Percentiles rank a stretch among this genome's conserved stretches.
Conservation (phyloP, 768 basidiomycete species). For the Collybiopsis confluens region DNA sequence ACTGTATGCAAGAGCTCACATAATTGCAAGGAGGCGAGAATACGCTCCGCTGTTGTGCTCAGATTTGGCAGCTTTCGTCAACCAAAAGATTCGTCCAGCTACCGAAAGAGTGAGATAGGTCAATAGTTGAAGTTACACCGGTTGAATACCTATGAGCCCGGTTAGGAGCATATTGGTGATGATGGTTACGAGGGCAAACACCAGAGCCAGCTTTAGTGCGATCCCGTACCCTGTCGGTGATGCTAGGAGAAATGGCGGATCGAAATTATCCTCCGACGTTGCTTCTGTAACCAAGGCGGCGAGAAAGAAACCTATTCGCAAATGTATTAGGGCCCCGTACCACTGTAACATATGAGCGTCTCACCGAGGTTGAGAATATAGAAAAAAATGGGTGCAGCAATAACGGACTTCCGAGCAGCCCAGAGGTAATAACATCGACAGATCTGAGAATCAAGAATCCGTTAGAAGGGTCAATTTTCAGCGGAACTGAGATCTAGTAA, state of each 20-base stretch:
- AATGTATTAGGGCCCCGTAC: no score
- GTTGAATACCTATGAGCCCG: neutral
- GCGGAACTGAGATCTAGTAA: neutral
- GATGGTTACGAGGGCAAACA: neutral
- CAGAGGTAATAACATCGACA: neutral
- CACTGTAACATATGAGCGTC: neutral
- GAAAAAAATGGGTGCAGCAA: neutral
- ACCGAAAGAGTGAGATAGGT: no score
- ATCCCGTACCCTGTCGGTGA: neutral
- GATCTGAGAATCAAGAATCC: neutral
- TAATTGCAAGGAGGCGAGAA: neutral
- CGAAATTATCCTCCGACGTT: neutral
- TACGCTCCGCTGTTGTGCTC: neutral
- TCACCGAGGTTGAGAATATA: neutral
- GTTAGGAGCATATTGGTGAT: neutral
- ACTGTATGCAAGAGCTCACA: neutral
- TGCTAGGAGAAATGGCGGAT: neutral
- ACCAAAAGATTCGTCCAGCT: neutral
- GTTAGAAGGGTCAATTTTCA: neutral
- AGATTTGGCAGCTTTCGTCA: neutral
- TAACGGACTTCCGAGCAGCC: neutral
- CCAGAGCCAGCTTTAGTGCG: neutral
- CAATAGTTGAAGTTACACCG: neutral
- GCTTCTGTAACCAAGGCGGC: neutral
- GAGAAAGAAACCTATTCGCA: neutral